A percentile compares a stretch with the other conserved stretches of the same genome.
Conservation (phyloP, 345 rosid genomes). For the Aegle marmelos region DNA sequence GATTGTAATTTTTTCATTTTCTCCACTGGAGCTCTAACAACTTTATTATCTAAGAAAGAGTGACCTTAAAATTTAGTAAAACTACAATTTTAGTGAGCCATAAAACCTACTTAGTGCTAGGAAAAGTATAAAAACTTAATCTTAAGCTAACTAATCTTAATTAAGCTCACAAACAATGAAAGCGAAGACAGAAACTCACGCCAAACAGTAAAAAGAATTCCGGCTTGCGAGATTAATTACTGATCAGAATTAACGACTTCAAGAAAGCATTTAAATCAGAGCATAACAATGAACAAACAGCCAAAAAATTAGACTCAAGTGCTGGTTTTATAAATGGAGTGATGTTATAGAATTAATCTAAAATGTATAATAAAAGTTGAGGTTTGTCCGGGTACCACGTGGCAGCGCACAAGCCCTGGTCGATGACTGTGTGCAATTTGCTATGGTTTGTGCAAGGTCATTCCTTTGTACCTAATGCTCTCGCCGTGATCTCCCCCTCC, state of each 20-base stretch:
- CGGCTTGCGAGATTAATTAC: neutral
- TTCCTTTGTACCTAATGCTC: constrained; percentile 62
- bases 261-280: neutral
- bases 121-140: neutral
- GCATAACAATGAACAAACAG: neutral
- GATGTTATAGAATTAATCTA: neutral
- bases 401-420: constrained; percentile 83
- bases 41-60: neutral
- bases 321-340: neutral
- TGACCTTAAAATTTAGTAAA: neutral
- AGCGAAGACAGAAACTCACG: neutral
- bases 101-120: neutral
- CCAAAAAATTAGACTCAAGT: neutral
- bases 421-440: constrained; percentile 79
- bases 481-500: constrained; percentile 74
- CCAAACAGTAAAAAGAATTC: neutral
- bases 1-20: neutral
- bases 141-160: neutral
- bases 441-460: constrained; percentile 73
- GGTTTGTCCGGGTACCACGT: constrained; percentile 53
- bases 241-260: neutral
- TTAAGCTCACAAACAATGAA: neutral
- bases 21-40: neutral
- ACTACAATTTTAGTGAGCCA: neutral
- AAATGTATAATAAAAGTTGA: neutral